Evolutionary conservation across 768 basidiomycete genomes (phyloP).

Genomic region (Podaxis carcinomalis): DNA sequence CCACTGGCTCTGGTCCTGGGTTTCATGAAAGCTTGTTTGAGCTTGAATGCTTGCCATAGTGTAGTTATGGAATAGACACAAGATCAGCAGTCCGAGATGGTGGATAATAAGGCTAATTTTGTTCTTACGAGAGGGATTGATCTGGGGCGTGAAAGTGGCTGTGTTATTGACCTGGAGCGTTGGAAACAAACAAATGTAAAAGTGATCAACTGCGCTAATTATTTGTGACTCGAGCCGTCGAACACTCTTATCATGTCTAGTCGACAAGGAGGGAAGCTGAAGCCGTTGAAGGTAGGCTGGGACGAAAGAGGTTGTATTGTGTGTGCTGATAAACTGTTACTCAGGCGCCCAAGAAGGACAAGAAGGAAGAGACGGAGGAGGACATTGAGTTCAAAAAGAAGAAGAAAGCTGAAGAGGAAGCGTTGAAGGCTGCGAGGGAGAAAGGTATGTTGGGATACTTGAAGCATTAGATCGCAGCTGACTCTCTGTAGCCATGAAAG

Average conservation of each 20-base stretch:
- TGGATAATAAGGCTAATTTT: not conserved
- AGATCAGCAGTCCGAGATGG: not conserved
- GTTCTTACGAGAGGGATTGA: not conserved
- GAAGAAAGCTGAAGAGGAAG: constrained; percentile 72
- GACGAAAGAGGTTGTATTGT: not conserved
- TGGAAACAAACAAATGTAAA: not conserved
- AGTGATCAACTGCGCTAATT: not conserved
- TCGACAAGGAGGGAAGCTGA: constrained; percentile 81
- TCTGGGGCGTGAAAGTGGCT: not conserved
- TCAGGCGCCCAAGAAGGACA: constrained; percentile 81
- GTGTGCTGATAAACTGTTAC: constrained; percentile 5
- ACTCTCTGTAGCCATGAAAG: constrained; percentile 45
- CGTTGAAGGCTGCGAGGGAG: constrained; percentile 66
- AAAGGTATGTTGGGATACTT: constrained; percentile 44
- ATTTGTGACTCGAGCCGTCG: constrained; percentile 10
- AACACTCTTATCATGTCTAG: constrained; percentile 40
- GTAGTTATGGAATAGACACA: not conserved
- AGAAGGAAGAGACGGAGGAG: constrained; percentile 68
- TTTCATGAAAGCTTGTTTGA: not conserved
- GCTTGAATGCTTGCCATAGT: not conserved
- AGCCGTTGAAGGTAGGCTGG: constrained; percentile 72
- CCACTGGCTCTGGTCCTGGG: constrained; percentile 14
- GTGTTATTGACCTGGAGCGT: not conserved
- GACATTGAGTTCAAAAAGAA: constrained; percentile 70
- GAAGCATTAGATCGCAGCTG: not conserved